A percentile compares a stretch with the other conserved stretches of the same genome.
Conservation (phyloP, 2,329 filamentous ascomycete species). For the Neonectria hederae region DNA sequence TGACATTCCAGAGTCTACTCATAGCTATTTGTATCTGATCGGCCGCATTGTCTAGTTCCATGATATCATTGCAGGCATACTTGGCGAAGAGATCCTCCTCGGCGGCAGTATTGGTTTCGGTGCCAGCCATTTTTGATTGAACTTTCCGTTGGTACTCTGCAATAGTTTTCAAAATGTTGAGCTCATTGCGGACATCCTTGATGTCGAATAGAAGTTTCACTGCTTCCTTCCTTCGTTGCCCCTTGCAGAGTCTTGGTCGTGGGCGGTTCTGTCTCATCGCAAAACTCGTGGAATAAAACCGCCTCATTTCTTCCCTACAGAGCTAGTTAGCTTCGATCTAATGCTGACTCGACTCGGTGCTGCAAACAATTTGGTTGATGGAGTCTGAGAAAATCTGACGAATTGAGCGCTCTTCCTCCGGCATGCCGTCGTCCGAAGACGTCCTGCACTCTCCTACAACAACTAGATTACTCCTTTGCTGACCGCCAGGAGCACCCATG, state of each 20-base stretch:
- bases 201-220: slow-evolving; percentile 26
- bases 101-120: neutral
- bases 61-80: slow-evolving; percentile 25
- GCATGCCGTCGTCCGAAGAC: no score
- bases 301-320: neutral
- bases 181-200: slow-evolving; percentile 39
- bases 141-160: slow-evolving; percentile 23
- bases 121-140: neutral
- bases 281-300: neutral
- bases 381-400: neutral
- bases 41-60: slow-evolving; percentile 29
- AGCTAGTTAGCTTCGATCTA: neutral
- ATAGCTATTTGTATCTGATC: slow-evolving; percentile 29
- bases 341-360: neutral
- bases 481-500: neutral
- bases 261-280: no score
- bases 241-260: no score
- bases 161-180: slow-evolving; percentile 31
- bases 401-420: neutral
- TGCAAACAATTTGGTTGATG: neutral
- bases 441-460: no score
- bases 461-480: no score
- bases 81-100: neutral
- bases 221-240: neutral
- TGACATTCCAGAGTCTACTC: neutral